phyloP scores from a whole-genome alignment of 208 protist species.

The Naegleria gruberi region DNA sequence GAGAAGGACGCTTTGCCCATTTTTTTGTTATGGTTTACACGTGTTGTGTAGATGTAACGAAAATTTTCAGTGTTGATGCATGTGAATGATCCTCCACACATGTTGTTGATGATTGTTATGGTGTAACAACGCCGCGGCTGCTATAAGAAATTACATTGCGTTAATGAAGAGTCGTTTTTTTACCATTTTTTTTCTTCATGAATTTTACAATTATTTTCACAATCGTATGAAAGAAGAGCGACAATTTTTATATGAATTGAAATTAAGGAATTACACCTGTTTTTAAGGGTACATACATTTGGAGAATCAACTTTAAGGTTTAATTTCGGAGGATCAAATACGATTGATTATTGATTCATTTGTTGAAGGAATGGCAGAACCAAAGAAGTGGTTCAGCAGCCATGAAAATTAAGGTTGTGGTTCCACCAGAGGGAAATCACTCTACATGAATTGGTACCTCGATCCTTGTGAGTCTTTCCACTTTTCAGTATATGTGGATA shows the following conservation, averaged over 20 bases:
- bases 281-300: constrained; percentile 62
- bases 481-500: constrained; percentile 80
- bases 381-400: constrained; percentile 86
- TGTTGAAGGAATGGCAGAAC: constrained; percentile 83
- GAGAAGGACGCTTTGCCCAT: no score
- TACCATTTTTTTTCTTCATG: no score
- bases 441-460: constrained; percentile 95
- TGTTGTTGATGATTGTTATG: no score
- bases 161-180: no score
- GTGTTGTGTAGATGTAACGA: no score
- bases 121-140: no score
- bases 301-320: constrained; percentile 38
- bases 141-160: no score
- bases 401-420: constrained; percentile 91
- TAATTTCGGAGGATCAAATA: constrained; percentile 49
- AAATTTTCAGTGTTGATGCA: no score
- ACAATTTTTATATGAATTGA: constrained; percentile 40
- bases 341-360: constrained; percentile 60
- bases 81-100: no score
- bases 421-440: constrained; percentile 88
- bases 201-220: no score
- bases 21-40: no score
- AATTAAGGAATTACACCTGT: constrained; percentile 55
- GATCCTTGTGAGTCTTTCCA: constrained; percentile 69
- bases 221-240: no score